Base-by-base conservation (phyloP, 2,329 filamentous ascomycete genomes). In the Scedosporium minutisporum region DNA sequence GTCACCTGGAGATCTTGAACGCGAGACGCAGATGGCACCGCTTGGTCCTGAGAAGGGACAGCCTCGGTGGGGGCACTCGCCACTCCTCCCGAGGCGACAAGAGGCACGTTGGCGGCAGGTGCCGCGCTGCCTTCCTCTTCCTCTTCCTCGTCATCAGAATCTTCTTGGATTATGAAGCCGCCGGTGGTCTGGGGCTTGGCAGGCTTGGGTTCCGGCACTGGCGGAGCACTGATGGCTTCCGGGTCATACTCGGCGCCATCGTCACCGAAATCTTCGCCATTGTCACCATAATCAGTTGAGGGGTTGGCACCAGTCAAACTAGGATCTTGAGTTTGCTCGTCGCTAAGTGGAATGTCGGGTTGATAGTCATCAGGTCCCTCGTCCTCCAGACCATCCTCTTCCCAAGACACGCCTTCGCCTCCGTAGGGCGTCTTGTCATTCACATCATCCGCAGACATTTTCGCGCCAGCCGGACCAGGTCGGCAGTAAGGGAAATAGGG, bases 101-200 rank as follows among this genome's bases (percentile, higher is more conserved):
- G 69, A 65, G 73, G 71, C 63, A 72, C 70, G 66, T 70, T 69
- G 65, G 72, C 70, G 51, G 70, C 65, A n/a, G 67, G 62, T 27
- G 69, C 64, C 48, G 66, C 67, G 63, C 71, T 67, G 64, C 72
- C 70, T 18, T 71, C 69, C 61, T 67, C 66, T 1, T 68, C 68
- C 29, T 75, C 71, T 3, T 83, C 82, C 67, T 85, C 83, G 41
- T 83, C 82, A 66, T 86, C 83, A 33, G 82, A 85, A 62, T 81
- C 83, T 71, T 80, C 82, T 14, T 51, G 38, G 68, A 85, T 78
- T 70, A 86, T 74, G 73, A 86, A 86, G 55, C 83, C 83, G 51
- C 82, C 83, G 25, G 81, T 79, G 65, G 79, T 83, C 72, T 84
- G 84, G 41, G 81, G 85, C 73, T 87, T 88, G 64, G 74, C 67